These are phyloP conservation scores for Sedum album DNA, from an alignment of 164 flowering plant genomes.

Conservation along the genomic window DNA sequence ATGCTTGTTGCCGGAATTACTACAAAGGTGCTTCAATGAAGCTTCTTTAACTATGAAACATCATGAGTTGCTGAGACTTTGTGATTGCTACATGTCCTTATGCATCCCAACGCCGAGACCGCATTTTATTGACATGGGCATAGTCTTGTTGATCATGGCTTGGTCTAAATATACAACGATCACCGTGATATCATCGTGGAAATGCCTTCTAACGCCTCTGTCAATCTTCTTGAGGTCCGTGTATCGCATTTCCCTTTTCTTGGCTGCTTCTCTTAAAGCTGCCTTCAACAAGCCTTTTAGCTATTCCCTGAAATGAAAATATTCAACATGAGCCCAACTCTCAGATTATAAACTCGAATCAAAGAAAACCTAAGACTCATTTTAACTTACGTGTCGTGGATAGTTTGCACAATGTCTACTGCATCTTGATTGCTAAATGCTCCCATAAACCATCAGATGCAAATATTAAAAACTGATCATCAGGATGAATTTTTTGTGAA, in stretches of 20 bases:
- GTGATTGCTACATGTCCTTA: too few relatives aligned
- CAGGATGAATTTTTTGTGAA: slow-evolving; percentile 34
- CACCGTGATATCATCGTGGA: too few relatives aligned
- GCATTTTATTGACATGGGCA: too few relatives aligned
- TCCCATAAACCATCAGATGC: neutral
- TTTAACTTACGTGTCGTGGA: slow-evolving; percentile 31
- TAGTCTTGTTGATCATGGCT: too few relatives aligned
- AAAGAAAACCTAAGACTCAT: neutral
- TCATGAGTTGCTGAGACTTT: too few relatives aligned
- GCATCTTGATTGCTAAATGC: neutral
- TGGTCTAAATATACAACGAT: too few relatives aligned
- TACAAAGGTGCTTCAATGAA: neutral
- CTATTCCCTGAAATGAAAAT: too few relatives aligned
- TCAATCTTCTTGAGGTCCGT: too few relatives aligned
- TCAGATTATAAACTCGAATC: neutral
- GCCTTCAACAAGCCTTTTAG: slow-evolving; percentile 4
- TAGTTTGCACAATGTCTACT: slow-evolving; percentile 28
- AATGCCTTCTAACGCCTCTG: too few relatives aligned
- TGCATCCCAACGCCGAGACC: too few relatives aligned
- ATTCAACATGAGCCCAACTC: neutral
- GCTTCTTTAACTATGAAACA: neutral
- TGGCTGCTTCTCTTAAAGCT: too few relatives aligned
- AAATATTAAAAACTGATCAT: slow-evolving; percentile 41
- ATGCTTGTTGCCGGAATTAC: neutral
- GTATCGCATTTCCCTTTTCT: too few relatives aligned